phyloP scores from a whole-genome alignment of 2,329 filamentous ascomycete genomes.

The Dendryphion nanum region DNA sequence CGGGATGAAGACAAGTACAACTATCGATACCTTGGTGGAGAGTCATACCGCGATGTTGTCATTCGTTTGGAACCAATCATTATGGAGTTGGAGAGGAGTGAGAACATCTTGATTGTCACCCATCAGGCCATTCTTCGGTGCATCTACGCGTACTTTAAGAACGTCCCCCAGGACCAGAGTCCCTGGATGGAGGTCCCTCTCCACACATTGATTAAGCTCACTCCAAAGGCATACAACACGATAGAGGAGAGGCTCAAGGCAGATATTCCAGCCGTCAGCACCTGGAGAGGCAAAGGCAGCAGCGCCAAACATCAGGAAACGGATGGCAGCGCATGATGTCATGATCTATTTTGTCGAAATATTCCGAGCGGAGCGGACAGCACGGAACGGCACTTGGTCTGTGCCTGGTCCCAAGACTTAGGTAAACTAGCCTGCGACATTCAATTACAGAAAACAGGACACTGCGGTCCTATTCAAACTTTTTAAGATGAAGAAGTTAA shows the following conservation, averaged over 20 bases:
- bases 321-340: slow-evolving; percentile 14
- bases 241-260: slow-evolving; percentile 85
- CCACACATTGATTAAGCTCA: slow-evolving; percentile 94
- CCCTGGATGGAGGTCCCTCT: slow-evolving; percentile 99
- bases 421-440: neutral
- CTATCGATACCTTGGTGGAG: slow-evolving; percentile 95
- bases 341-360: neutral
- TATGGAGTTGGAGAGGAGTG: slow-evolving; percentile 95
- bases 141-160: slow-evolving; percentile 99
- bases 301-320: slow-evolving; percentile 76
- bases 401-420: neutral
- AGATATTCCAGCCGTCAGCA: slow-evolving; percentile 92
- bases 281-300: slow-evolving; percentile 91
- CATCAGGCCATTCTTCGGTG: slow-evolving; percentile 95
- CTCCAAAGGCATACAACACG: slow-evolving; percentile 89
- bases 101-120: slow-evolving; percentile 97
- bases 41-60: slow-evolving; percentile 94
- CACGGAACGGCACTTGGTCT: no score
- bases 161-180: slow-evolving; percentile 85
- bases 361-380: neutral
- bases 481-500: neutral
- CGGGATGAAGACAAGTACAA: slow-evolving; percentile 99
- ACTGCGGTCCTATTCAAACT: neutral
- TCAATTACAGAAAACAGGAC: no score
- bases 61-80: slow-evolving; percentile 98